Evolutionary conservation across 2,329 filamentous ascomycete species (phyloP).

Genomic region (Paecilomyces fulvus): DNA sequence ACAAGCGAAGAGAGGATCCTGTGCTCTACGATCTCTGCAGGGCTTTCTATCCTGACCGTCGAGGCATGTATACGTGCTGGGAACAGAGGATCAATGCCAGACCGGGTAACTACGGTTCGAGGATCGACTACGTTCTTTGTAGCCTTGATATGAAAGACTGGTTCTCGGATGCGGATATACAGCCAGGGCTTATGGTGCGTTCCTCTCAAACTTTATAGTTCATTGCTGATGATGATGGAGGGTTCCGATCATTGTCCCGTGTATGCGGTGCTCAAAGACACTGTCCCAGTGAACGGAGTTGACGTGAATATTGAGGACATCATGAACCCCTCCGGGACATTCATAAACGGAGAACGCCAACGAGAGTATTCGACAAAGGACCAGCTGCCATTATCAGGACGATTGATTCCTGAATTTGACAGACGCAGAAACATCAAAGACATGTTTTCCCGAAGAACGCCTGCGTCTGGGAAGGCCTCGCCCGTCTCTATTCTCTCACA

Average conservation of each 20-base stretch:
- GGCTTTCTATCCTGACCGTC: constrained; percentile 66
- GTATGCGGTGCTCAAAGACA: constrained; percentile 63
- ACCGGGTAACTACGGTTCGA: constrained; percentile 85
- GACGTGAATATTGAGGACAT: constrained; percentile 57
- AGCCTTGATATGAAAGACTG: constrained; percentile 69
- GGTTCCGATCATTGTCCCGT: constrained; percentile 97
- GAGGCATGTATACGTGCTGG: constrained; percentile 97
- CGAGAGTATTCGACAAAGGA: constrained; percentile 59
- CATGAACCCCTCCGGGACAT: constrained; percentile 69
- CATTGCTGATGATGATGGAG: constrained; percentile 25
- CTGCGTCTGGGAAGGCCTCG: constrained; percentile 12
- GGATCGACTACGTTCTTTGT: constrained; percentile 91
- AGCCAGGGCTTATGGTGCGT: constrained; percentile 70
- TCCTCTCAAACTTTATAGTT: not conserved
- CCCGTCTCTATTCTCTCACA: not conserved
- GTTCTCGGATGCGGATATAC: constrained; percentile 76
- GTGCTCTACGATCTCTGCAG: constrained; percentile 79
- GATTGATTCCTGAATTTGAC: constrained; percentile 79
- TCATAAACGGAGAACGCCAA: constrained; percentile 56
- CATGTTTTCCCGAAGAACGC: constrained; percentile 68
- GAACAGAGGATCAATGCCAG: constrained; percentile 90
- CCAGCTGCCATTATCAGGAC: constrained; percentile 66
- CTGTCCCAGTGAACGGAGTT: constrained; percentile 44
- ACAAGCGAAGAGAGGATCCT: constrained; percentile 60
- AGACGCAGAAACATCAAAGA: constrained; percentile 78